Percentiles rank a stretch among this genome's conserved stretches.
Evolutionary conservation across 1,284 basidiomycete genomes (phyloP).

Genomic region (Microbotryum violaceum): DNA sequence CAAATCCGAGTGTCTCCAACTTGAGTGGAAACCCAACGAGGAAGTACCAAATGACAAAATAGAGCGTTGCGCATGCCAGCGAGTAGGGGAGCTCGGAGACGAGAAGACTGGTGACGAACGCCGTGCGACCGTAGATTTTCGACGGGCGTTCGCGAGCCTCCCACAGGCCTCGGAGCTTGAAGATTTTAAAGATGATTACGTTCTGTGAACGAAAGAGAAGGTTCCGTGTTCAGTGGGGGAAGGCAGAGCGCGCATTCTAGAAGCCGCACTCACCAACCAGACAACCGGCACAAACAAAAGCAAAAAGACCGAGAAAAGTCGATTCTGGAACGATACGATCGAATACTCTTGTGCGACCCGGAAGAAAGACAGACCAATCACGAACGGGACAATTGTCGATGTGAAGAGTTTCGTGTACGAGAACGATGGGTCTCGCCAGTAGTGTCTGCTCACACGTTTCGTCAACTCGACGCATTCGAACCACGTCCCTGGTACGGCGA

Average conservation of each 20-base stretch:
- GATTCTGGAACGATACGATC: conserved; percentile 68
- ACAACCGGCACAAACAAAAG: conserved; percentile 25
- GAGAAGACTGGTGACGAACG: conserved; percentile 65
- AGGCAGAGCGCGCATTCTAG: too few species aligned
- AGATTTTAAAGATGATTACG: conserved; percentile 40
- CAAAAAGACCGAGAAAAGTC: conserved; percentile 61
- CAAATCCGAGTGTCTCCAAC: conserved; percentile 54
- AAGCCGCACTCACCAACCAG: neutral
- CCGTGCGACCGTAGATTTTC: conserved; percentile 61
- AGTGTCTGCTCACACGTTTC: conserved; percentile 54
- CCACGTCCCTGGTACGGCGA: conserved; percentile 43
- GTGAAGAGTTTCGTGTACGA: conserved; percentile 61
- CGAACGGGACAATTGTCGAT: conserved; percentile 42
- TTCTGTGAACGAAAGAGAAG: conserved; percentile 44
- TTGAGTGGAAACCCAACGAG: conserved; percentile 44
- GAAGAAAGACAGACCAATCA: conserved; percentile 55
- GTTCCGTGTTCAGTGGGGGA: conserved; percentile 39
- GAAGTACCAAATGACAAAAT: conserved; percentile 56
- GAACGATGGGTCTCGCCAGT: conserved; percentile 63
- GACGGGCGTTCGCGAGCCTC: conserved; percentile 36
- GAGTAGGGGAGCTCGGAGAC: conserved; percentile 76
- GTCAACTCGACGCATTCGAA: conserved; percentile 49
- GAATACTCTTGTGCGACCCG: conserved; percentile 50
- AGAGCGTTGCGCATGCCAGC: conserved; percentile 57
- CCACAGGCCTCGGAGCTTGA: conserved; percentile 29